Conservation (phyloP, 345 rosid genomes). For the Gossypium rotundifolium region DNA sequence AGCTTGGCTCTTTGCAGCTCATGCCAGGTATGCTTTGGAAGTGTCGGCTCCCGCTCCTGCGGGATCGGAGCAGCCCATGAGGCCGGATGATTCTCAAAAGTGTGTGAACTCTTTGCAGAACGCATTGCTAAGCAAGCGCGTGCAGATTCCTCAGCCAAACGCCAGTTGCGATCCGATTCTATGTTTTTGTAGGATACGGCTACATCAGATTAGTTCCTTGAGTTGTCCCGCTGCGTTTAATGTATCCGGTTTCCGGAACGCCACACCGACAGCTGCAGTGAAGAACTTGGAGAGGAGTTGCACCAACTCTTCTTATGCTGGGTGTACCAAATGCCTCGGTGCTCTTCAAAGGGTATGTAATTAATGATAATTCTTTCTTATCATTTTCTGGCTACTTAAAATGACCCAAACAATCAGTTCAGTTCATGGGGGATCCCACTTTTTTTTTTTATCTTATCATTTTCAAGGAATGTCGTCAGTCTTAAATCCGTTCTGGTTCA, state of each 20-base stretch:
- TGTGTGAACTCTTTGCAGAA: constrained; percentile 85
- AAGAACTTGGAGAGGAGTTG: constrained; percentile 82
- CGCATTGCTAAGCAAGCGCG: constrained; percentile 65
- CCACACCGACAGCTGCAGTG: constrained; percentile 84
- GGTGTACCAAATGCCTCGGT: constrained; percentile 90
- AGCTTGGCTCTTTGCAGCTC: constrained; percentile 98
- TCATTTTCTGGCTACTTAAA: not conserved
- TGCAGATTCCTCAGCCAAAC: constrained; percentile 78
- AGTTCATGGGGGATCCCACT: not conserved
- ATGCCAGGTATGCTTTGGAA: constrained; percentile 83
- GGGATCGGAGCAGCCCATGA: constrained; percentile 67
- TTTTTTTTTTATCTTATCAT: no score
- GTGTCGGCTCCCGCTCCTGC: constrained; percentile 51
- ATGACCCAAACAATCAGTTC: not conserved
- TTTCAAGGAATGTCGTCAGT: constrained; percentile 12
- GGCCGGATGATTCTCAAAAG: constrained; percentile 91
- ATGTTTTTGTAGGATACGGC: constrained; percentile 93
- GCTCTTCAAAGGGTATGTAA: constrained; percentile 77
- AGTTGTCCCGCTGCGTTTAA: constrained; percentile 96
- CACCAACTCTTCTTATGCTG: constrained; percentile 84
- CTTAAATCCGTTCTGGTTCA: not conserved
- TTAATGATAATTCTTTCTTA: not conserved
- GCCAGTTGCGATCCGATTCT: constrained; percentile 77
- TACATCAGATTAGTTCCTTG: constrained; percentile 87
- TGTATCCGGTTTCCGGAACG: constrained; percentile 61